These are phyloP conservation scores for Triangularia verruculosa DNA, from an alignment of 2,329 filamentous ascomycete genomes.

Conservation along the genomic window DNA sequence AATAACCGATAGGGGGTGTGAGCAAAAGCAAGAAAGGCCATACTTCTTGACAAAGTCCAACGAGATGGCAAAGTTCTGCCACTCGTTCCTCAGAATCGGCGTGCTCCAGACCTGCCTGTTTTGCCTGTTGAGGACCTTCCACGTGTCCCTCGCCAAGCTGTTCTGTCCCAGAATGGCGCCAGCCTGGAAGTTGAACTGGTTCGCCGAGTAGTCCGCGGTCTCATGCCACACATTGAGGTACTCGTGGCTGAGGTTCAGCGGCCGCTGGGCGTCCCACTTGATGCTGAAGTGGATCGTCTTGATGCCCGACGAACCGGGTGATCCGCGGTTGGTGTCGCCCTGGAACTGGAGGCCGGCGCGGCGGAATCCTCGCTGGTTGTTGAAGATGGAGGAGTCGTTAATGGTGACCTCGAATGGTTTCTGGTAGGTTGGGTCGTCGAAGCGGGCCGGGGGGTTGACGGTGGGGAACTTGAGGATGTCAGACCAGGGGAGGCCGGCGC, in stretches of 20 bases:
- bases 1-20: too few relatives aligned
- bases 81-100: constrained; percentile 43
- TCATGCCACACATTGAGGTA: constrained; percentile 40
- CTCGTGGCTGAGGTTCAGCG: constrained; percentile 39
- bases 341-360: constrained; percentile 43
- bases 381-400: constrained; percentile 44
- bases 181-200: constrained; percentile 40
- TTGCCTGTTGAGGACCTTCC: constrained; percentile 40
- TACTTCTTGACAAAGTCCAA: constrained; percentile 55
- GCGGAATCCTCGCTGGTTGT: constrained; percentile 45
- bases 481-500: constrained; percentile 35
- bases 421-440: constrained; percentile 36
- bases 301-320: constrained; percentile 35
- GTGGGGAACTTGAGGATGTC: constrained; percentile 37
- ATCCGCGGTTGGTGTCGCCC: constrained; percentile 39
- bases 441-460: constrained; percentile 30
- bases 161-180: constrained; percentile 37
- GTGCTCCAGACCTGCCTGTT: constrained; percentile 41
- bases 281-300: constrained; percentile 39
- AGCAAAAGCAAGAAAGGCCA: too few relatives aligned
- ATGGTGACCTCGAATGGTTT: constrained; percentile 44
- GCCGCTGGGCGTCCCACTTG: constrained; percentile 32
- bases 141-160: constrained; percentile 37
- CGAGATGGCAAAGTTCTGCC: constrained; percentile 61
- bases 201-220: constrained; percentile 36